These are phyloP conservation scores for Colletotrichum gloeosporioides DNA, from an alignment of 2,329 filamentous ascomycete genomes.

Conservation along the genomic window DNA sequence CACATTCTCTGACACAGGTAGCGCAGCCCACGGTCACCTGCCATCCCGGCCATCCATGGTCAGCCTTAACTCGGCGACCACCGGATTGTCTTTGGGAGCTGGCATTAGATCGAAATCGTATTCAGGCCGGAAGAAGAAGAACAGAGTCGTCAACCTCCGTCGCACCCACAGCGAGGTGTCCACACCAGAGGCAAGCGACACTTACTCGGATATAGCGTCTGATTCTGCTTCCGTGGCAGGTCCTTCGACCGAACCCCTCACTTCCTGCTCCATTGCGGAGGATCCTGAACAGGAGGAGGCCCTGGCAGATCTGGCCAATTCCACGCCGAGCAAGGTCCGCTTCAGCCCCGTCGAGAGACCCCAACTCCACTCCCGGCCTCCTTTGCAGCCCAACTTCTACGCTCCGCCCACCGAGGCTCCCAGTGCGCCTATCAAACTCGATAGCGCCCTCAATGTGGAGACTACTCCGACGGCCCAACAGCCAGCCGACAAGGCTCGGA, in stretches of 20 bases:
- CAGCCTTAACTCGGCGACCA: slow-evolving; percentile 65
- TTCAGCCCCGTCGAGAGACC: slow-evolving; percentile 38
- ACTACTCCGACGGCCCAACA: slow-evolving; percentile 19
- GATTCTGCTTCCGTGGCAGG: slow-evolving; percentile 61
- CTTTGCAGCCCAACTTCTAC: slow-evolving; percentile 39
- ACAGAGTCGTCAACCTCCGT: slow-evolving; percentile 81
- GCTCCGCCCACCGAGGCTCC: slow-evolving; percentile 24
- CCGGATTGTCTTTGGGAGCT: slow-evolving; percentile 68
- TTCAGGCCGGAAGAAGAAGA: slow-evolving; percentile 79
- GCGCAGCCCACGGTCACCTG: slow-evolving; percentile 64
- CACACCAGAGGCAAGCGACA: slow-evolving; percentile 54
- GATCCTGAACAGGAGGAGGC: slow-evolving; percentile 58
- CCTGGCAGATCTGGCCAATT: slow-evolving; percentile 22
- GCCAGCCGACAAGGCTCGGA: slow-evolving; percentile 27
- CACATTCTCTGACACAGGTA: slow-evolving; percentile 76
- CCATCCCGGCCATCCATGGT: slow-evolving; percentile 73
- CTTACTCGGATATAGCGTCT: slow-evolving; percentile 49
- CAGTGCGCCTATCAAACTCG: slow-evolving; percentile 16
- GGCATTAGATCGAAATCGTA: slow-evolving; percentile 64
- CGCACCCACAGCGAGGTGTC: slow-evolving; percentile 62
- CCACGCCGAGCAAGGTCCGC: slow-evolving; percentile 43
- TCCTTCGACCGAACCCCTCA: slow-evolving; percentile 66
- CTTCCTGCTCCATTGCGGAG: slow-evolving; percentile 62
- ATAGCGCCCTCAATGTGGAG: slow-evolving; percentile 7
- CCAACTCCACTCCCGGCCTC: slow-evolving; percentile 32